Evolutionary conservation across 768 basidiomycete species (phyloP), one percentile per base, ranked within the genome.

Genomic region (Trametes cubensis): DNA sequence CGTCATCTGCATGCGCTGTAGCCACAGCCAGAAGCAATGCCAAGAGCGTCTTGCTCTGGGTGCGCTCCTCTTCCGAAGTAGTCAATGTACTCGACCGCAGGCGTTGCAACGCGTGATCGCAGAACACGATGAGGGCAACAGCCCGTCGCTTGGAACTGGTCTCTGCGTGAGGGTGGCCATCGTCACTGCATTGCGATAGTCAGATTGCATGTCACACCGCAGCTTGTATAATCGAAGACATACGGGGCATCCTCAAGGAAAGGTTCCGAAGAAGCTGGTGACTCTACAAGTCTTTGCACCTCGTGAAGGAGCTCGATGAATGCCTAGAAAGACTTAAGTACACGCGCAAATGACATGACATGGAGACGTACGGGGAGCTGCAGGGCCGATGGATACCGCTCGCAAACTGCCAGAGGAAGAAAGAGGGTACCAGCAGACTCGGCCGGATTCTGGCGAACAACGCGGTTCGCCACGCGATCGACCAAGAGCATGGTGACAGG

Each of bases 401-500:
- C 85, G 13, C 91, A 69, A 3, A 95, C 69, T 7, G 85, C 79
- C 10, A 87, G 78, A 0, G 92, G 91, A 18, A 98, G 76, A 14
- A 83, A 75, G 28, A 95, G 77, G 0, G 86, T 80, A 44, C 72
- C 77, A 47, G 80, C 80, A 6, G 82, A 81, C 52, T 94, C 92
- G 20, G 84, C 81, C 3, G 78, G 66, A 39, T 76, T 79, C 70
- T 88, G 88, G 47, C 88, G 84, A 13, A 85, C 81, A 39, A 88
- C 81, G 18, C 87, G 85, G 65, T 85, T 90, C 10, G 86, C 82
- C 3, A 82, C 78, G 67, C 89, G 92, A 68, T 95, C 92, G 1
- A 94, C 80, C 23, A 98, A 79, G 0, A 98, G 83, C 85, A 97
- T 90, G 57, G 82, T 85, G 15, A 97, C 73, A 0, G 94, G 89